Evolutionary conservation across 2,329 filamentous ascomycete species (phyloP).

Genomic region (Talaromyces amestolkiae): DNA sequence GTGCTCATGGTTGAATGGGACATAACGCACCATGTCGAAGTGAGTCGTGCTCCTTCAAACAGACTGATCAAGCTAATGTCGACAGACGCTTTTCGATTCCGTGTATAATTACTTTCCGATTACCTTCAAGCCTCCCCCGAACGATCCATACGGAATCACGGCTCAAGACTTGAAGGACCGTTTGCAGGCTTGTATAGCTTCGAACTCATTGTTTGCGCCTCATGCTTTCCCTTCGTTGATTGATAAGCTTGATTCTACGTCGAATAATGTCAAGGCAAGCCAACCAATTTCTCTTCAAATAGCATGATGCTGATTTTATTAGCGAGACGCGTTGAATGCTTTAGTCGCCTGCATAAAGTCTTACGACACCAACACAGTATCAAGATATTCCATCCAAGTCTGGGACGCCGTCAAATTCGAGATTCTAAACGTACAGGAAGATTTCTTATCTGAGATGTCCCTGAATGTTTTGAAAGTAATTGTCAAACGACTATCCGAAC

Average conservation of each 20-base stretch:
- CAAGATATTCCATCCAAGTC: conserved; percentile 62
- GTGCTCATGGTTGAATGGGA: conserved; percentile 69
- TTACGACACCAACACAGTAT: conserved; percentile 59
- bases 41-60: conserved; percentile 25
- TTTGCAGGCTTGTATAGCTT: conserved; percentile 62
- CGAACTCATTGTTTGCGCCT: conserved; percentile 62
- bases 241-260: conserved; percentile 68
- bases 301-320: conserved; percentile 23
- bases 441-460: conserved; percentile 61
- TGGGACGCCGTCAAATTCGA: conserved; percentile 71
- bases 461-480: conserved; percentile 56
- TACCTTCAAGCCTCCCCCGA: conserved; percentile 66
- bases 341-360: conserved; percentile 58
- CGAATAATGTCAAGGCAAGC: conserved; percentile 62
- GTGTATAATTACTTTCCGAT: conserved; percentile 73
- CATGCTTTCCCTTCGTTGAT: conserved; percentile 65
- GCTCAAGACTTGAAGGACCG: conserved; percentile 66
- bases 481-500: conserved; percentile 53
- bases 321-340: conserved; percentile 65
- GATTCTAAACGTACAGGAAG: conserved; percentile 64
- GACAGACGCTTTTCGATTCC: conserved; percentile 59
- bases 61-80: conserved; percentile 5
- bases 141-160: conserved; percentile 68
- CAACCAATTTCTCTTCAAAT: background rate
- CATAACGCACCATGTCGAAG: conserved; percentile 59